Evolutionary conservation across 352 stramenopile species (phyloP), one percentile per base, ranked within the genome.

Genomic region (Phytophthora fragariae): DNA sequence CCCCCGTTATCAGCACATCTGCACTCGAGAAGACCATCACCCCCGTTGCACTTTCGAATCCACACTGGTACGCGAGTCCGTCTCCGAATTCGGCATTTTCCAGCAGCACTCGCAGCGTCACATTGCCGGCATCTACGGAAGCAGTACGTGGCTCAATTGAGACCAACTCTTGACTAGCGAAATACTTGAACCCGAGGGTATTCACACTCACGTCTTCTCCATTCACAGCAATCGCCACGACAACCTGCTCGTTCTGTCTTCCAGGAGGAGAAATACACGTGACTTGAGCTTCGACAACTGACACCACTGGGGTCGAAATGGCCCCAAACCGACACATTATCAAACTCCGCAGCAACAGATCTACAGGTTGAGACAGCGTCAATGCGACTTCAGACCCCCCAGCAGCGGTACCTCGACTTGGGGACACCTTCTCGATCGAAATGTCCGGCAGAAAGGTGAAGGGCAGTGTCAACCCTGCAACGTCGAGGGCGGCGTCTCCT

Each of bases 361-460:
- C 49, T 3, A 85, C 5, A 2, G 44, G 6, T 57, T 41, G 49
- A 11, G 73, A 83, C 24, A 84, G 53, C 15, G 56, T 71, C 44
- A 85, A 47, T 4, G 56, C 5, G 5, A 88, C 76, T 2, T 72
- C 1, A 10, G 73, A 80, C 19, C 76, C 76, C 35, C 81, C 81
- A 35, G 39, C 27, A 21, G 66, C 21, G 2, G 62, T 46, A 7
- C 81, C 81, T 14, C 63, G 53, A 27, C 35, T 68, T 29, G 81
- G 78, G 12, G 21, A 52, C 31, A 73, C 37, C 10, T 46, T 63
- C 29, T 73, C 47, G 17, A 88, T 63, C n/a, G n/a, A 39, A 4
- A 84, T 7, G 39, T 78, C 71, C 29, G 75, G 66, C 11, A 82
- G n/a, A 53, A 76, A 83, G 2, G 70, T 76, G 60, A 84, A 87